Base-by-base conservation (phyloP, 352 stramenopile genomes). In the Pythium rishiriense region DNA sequence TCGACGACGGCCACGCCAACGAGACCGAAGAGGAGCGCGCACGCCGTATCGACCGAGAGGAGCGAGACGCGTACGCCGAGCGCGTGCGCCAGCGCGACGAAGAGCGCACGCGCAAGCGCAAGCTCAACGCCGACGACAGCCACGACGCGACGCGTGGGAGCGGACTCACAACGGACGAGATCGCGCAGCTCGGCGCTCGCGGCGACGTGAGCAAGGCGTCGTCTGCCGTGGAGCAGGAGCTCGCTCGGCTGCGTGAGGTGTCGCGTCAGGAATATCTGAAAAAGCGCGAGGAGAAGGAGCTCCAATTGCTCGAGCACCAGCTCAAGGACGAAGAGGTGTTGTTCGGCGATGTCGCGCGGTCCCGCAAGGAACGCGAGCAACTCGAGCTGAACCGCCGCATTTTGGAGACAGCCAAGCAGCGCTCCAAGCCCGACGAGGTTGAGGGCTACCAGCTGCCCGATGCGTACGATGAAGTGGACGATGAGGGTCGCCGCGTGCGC, bases 211-310 rank as follows among this genome's bases (percentile, higher is more conserved):
- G 50, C 42, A 26, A 22, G n/a, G 50, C 64, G 7, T 59, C 66
- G 52, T 65, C 49, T 1, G 70, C 75, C 6, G 55, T 83, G 4
- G 76, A 76, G 26, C 74, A 93, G 4, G 83, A 91, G 66, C 58
- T 97, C 21, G 60, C 76, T 19, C 71, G 85, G 41, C 69, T 99
- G 42, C 76, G 97, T 3, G 85, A 98, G 50, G 70, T 99, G 29
- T 98, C 89, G 47, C 81, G 98, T 37, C 92, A 98, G 52, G 89
- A 97, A 43, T 99, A 99, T 66, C 74, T 99, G 22, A 96, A 98
- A 66, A 98, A 99, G 81, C 88, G 97, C 48, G 96, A 98, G 66
- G 95, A 99, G 71, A 97, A 98, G 66, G 94, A 99, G 76, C 76
- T 99, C 50, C 84, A 93, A 62, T 76, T 99, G 49, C 77, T 99